Percentiles rank a stretch among this genome's conserved stretches.
phyloP scores from a whole-genome alignment of 192 early-diverging fungal genomes.

The Linnemannia elongata region DNA sequence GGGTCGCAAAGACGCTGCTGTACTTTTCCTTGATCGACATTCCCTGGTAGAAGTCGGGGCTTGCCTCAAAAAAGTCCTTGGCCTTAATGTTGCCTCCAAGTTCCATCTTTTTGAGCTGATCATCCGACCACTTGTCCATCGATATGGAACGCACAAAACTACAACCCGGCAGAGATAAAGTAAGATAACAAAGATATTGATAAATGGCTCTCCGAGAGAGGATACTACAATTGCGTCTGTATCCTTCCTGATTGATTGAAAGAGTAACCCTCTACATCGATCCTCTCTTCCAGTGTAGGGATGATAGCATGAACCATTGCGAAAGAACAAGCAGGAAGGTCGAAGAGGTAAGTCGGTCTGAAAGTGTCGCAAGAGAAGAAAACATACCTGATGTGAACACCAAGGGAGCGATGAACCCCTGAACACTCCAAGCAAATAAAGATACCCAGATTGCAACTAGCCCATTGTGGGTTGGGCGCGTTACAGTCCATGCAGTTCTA shows the following conservation, averaged over 20 bases:
- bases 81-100: slow-evolving; percentile 92
- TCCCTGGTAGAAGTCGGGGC: slow-evolving; percentile 79
- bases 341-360: background rate
- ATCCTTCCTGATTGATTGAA: background rate
- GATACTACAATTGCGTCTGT: background rate
- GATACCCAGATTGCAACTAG: slow-evolving; percentile 91
- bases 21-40: slow-evolving; percentile 92
- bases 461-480: slow-evolving; percentile 90
- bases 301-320: background rate
- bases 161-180: slow-evolving; percentile 10
- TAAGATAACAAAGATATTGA: background rate
- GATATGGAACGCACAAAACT: slow-evolving; percentile 98
- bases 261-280: background rate
- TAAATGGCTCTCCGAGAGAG: background rate
- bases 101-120: slow-evolving; percentile 96
- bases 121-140: slow-evolving; percentile 98
- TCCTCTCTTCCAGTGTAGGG: background rate
- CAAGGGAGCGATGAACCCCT: slow-evolving; percentile 88
- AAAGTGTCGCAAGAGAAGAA: background rate
- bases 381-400: slow-evolving; percentile 76
- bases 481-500: slow-evolving; percentile 92
- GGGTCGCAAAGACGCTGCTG: slow-evolving; percentile 84
- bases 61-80: slow-evolving; percentile 85
- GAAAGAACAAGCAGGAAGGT: background rate
- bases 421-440: slow-evolving; percentile 98